Evolutionary conservation across 371 early-diverging fungal species (phyloP).

Genomic region (Blastocladiella emersonii): DNA sequence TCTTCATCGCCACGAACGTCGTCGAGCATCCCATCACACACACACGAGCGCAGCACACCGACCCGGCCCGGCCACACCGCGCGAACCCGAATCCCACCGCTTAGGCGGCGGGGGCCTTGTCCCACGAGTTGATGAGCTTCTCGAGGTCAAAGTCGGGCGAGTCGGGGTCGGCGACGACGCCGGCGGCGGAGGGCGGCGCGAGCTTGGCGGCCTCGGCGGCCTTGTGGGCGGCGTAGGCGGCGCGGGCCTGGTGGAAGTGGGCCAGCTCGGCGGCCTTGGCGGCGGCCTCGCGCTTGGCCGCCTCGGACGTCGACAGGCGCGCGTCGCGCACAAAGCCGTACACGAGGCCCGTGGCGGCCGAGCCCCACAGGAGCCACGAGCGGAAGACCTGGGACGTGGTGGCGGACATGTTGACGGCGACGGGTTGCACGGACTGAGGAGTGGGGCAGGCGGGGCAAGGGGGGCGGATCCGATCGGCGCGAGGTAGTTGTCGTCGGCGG

Average conservation of each 20-base stretch:
- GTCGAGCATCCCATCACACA: too few relatives aligned
- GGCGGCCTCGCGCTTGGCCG: background rate
- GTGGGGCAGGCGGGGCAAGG: too few relatives aligned
- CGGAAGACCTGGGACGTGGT: background rate
- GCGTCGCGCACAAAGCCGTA: background rate
- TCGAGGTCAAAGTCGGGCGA: constrained; percentile 7
- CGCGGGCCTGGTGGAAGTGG: background rate
- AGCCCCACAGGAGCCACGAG: background rate
- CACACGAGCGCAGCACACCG: too few relatives aligned
- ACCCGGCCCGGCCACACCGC: too few relatives aligned
- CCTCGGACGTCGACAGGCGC: background rate
- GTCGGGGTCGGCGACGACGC: constrained; percentile 4
- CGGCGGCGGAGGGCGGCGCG: background rate
- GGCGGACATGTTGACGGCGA: too few relatives aligned
- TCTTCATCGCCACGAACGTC: too few relatives aligned
- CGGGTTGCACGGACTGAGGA: too few relatives aligned
- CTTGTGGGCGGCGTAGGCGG: background rate
- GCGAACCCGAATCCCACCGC: too few relatives aligned
- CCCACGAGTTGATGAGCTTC: constrained; percentile 5
- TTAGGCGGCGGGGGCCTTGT: background rate
- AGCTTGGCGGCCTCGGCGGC: background rate
- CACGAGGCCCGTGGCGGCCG: background rate
- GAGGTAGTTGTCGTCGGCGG: too few relatives aligned
- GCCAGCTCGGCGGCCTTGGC: background rate
- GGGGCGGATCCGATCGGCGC: too few relatives aligned